Base-by-base conservation (phyloP, 768 basidiomycete genomes). In the Suillus ampliporus region DNA sequence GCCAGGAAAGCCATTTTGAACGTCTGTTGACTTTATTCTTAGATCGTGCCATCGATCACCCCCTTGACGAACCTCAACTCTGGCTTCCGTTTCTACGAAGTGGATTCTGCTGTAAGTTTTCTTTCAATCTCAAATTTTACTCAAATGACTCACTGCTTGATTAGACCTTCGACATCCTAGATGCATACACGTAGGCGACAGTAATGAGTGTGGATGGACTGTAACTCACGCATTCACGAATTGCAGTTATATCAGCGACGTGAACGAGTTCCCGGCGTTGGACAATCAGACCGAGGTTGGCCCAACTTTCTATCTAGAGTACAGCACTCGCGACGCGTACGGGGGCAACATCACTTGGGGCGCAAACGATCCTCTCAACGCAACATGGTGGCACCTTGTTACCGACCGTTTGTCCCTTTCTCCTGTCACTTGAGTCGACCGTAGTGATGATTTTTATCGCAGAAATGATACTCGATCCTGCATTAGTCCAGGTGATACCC, bases 361-460 rank as follows among this genome's bases (percentile, higher is more conserved):
- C 31, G 71, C 77, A 9, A 77, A 81, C 54, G 89, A 89, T 71
- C 89, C 90, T 0, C 76, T 91, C 59, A 92, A 91, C 64, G 89
- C 88, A 5, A 91, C 89, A 3, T 92, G 88, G 86, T 92, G 89
- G 90, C 90, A 91, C 71, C 82, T 74, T 28, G 88, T 92, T 50
- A 91, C 90, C 0, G 87, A 91, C 76, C 81, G 88, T 86, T 62
- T 57, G 81, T 72, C 5, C 15, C 35, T 19, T 14, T 14, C 14
- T 31, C 1, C 15, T 21, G 60, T 58, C 6, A 15, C 23, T 17
- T 31, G 34, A 17, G 28, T 31, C 31, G 7, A 43, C 6, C 13
- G 40, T 23, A 43, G 50, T 67, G 23, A 68, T 14, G 7, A 4
- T 4, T 15, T 1, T 4, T 40, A 9, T 10, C 34, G 7, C 57